Percentiles rank a stretch among this genome's conserved stretches.
Evolutionary conservation across 768 basidiomycete genomes (phyloP).

Genomic region (Suillus cothurnatus): DNA sequence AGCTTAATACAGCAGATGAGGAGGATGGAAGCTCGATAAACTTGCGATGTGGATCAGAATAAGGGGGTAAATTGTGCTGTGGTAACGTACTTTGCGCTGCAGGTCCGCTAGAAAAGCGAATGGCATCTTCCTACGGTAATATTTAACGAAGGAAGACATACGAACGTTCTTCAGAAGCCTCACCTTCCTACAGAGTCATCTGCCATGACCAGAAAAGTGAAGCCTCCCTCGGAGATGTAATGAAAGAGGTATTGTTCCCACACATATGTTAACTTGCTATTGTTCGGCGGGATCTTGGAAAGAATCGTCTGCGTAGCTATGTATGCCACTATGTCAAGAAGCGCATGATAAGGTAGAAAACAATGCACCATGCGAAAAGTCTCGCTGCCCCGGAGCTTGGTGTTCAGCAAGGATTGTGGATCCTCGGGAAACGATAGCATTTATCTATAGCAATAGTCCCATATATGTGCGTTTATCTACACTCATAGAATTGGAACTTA

Average conservation of each 20-base stretch:
- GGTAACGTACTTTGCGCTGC: conserved; percentile 62
- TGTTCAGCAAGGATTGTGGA: conserved; percentile 86
- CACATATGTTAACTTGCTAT: conserved; percentile 80
- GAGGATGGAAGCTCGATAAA: conserved; percentile 66
- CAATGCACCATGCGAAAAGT: conserved; percentile 81
- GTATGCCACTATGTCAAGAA: conserved; percentile 6
- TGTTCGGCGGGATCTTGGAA: conserved; percentile 92
- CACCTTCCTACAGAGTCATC: conserved; percentile 91
- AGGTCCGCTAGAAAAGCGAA: conserved; percentile 91
- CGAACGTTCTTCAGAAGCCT: conserved; percentile 22
- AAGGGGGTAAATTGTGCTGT: conserved; percentile 11
- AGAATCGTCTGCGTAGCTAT: conserved; percentile 86
- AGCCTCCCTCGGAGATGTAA: conserved; percentile 87
- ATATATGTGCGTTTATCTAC: background rate
- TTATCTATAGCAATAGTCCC: conserved; percentile 51
- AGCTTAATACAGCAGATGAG: conserved; percentile 51
- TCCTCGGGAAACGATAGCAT: conserved; percentile 81
- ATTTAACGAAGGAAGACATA: conserved; percentile 3
- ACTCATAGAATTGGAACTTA: conserved; percentile 2
- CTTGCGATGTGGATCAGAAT: conserved; percentile 33
- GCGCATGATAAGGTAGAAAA: background rate
- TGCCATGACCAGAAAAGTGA: conserved; percentile 91
- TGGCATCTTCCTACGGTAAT: conserved; percentile 70
- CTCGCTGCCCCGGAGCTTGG: conserved; percentile 67
- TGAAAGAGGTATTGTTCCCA: conserved; percentile 96